Base-by-base conservation (phyloP, 1,284 basidiomycete species). In the Malassezia vespertilionis region DNA sequence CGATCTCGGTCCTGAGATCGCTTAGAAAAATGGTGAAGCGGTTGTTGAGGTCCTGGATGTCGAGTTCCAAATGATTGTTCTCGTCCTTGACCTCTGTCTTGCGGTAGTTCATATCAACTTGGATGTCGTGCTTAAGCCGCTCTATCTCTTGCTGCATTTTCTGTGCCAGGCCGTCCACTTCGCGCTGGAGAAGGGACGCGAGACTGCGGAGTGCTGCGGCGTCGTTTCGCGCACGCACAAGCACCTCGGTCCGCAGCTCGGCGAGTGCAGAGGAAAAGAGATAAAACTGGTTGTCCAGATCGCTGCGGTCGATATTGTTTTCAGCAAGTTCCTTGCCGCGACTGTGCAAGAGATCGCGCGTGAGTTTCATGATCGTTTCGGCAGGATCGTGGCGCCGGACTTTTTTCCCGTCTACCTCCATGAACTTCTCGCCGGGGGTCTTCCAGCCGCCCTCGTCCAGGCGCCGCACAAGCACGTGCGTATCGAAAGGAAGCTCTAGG, bases 111-210 rank as follows among this genome's bases (percentile, higher is more conserved):
- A 96, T 78, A 50, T 97, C 91, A 78, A 97, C 87, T 71, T 96
- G 88, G 48, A 91, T 84, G 63, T 96, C 89, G 65, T 95, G 89
- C 72, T 88, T 89, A 62, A 99, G 75, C 28, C 79, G 82, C 20
- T 78, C 80, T 33, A 97, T 75, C 62, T 93, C 87, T 71, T 95
- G 88, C 72, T 91, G 91, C 80, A 97, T 84, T 72, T 85, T 89
- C 43, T 85, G 82, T 60, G 84, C 81, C 24, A 96, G 73, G 3
- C 78, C 75, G 65, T 99, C 91, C 10, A 91, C 82, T 45, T 97
- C 93, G 53, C 88, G 77, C 54, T 89, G 79, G 14, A 95, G 76
- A 1, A 83, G 79, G 11, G 80, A 75, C 2, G 83, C 82, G 41
- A 84, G 76, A 2, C 85, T 78, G 18, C 82, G 78, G 54, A 96